Conservation (phyloP, 2,329 filamentous ascomycete species). For the Hypomyces rosellus region DNA sequence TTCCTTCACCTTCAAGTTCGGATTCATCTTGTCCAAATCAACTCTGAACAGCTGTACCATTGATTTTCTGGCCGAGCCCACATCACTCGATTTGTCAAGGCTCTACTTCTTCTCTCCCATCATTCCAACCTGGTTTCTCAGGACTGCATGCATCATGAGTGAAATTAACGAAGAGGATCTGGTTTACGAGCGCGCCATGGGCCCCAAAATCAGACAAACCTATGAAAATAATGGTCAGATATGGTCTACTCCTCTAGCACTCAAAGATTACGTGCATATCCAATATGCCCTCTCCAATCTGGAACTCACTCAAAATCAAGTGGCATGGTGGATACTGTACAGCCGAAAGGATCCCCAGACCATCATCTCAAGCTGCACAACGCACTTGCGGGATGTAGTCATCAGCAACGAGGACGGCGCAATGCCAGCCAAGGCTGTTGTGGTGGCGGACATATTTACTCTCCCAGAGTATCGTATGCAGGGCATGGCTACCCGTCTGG, state of each 20-base stretch:
- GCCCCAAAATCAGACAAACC: conserved; percentile 12
- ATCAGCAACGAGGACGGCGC: conserved; percentile 15
- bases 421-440: conserved; percentile 22
- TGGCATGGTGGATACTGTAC: conserved; percentile 26
- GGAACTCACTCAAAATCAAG: conserved; percentile 1
- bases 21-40: too few species aligned
- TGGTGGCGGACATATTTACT: conserved; percentile 31
- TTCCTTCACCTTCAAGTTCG: not conserved
- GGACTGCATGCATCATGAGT: not conserved
- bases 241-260: conserved; percentile 14
- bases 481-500: conserved; percentile 31
- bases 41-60: too few species aligned
- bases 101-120: too few species aligned
- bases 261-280: conserved; percentile 12
- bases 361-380: conserved; percentile 30
- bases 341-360: conserved; percentile 20
- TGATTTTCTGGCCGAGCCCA: too few species aligned
- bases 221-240: conserved; percentile 16
- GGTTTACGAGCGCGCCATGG: conserved; percentile 14
- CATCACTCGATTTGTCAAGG: too few species aligned
- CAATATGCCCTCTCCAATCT: conserved; percentile 12
- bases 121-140: too few species aligned
- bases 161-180: conserved; percentile 2
- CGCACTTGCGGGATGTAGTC: conserved; percentile 20
- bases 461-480: conserved; percentile 25